Evolutionary conservation across 2,329 filamentous ascomycete genomes (phyloP).

Genomic region (Septoria linicola): DNA sequence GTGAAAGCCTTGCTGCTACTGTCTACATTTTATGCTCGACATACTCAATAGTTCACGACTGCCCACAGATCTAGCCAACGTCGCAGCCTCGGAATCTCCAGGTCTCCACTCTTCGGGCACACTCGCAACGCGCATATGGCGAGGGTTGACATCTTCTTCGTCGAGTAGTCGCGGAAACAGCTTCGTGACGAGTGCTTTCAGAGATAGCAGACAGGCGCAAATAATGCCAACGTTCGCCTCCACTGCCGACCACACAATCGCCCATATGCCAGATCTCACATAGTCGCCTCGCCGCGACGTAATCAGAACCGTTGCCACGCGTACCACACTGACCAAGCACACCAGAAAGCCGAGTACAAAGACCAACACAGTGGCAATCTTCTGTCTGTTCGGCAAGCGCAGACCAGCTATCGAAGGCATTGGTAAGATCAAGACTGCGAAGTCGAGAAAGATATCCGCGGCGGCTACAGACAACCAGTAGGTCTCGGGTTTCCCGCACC

Average conservation of each 20-base stretch:
- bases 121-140: not conserved
- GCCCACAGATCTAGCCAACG: too few relatives aligned
- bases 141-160: constrained; percentile 11
- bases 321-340: constrained; percentile 30
- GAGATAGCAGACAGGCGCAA: constrained; percentile 45
- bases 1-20: too few relatives aligned
- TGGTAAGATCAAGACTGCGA: constrained; percentile 47
- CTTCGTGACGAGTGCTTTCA: constrained; percentile 43
- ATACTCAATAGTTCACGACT: too few relatives aligned
- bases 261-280: constrained; percentile 40
- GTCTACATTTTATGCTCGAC: too few relatives aligned
- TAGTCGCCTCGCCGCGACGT: constrained; percentile 26
- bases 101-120: not conserved
- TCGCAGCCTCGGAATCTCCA: not conserved
- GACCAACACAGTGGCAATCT: constrained; percentile 42
- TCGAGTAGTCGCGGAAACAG: constrained; percentile 38
- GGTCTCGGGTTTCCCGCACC: constrained; percentile 42
- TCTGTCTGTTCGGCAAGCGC: constrained; percentile 45
- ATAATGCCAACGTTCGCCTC: constrained; percentile 48
- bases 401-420: constrained; percentile 45
- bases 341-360: constrained; percentile 46
- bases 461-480: constrained; percentile 49
- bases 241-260: constrained; percentile 43
- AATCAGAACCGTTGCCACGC: constrained; percentile 29
- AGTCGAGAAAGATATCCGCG: constrained; percentile 47